phyloP scores from a whole-genome alignment of 2,329 filamentous ascomycete genomes.

The Exophiala phaeomuriformis region DNA sequence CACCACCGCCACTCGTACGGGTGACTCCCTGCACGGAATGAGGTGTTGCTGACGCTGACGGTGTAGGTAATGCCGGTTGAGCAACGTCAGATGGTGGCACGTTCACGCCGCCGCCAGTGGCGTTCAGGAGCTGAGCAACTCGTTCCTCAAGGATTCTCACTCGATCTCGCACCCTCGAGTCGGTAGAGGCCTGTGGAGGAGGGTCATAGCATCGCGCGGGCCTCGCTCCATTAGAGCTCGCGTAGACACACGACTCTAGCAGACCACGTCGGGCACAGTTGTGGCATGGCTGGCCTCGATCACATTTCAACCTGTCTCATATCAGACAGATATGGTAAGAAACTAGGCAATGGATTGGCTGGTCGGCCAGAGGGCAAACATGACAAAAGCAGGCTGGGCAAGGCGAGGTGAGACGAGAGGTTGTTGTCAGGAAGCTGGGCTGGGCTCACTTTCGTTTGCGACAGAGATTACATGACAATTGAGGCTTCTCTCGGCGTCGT shows the following conservation, averaged over 20 bases:
- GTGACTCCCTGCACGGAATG: not conserved
- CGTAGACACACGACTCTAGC: slow-evolving; percentile 75
- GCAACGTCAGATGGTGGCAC: no score
- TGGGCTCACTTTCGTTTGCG: not conserved
- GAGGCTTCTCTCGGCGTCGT: not conserved
- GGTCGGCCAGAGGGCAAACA: not conserved
- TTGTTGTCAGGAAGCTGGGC: not conserved
- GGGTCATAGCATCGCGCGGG: not conserved
- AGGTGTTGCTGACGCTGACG: not conserved
- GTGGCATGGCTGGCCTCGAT: slow-evolving; percentile 35
- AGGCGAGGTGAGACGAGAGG: not conserved
- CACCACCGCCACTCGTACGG: not conserved
- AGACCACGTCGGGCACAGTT: slow-evolving; percentile 64
- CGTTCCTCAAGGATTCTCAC: slow-evolving; percentile 22
- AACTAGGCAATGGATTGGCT: not conserved
- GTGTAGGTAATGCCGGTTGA: not conserved
- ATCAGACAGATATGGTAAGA: not conserved
- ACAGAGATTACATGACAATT: not conserved
- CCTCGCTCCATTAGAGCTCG: slow-evolving; percentile 29
- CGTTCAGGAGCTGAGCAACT: slow-evolving; percentile 14
- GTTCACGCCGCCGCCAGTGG: not conserved
- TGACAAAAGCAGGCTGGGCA: not conserved
- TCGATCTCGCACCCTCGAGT: slow-evolving; percentile 12
- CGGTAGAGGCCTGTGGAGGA: not conserved
- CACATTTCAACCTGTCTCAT: slow-evolving; percentile 37